Evolutionary conservation across 495 filamentous ascomycete genomes (phyloP).

Genomic region (Polyplosphaeria fusca): DNA sequence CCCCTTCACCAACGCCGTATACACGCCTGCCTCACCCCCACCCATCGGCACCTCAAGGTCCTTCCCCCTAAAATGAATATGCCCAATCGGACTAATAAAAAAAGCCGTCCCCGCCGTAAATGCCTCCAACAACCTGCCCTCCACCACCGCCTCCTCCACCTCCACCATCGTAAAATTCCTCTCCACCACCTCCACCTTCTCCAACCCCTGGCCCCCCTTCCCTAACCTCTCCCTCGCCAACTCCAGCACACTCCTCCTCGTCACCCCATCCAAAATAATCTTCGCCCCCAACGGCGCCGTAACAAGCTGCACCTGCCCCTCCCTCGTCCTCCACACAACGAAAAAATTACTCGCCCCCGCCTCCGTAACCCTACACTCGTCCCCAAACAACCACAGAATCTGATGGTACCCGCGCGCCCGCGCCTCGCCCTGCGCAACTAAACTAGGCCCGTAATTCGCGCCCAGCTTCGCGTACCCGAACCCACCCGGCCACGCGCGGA

Average conservation of each 20-base stretch:
- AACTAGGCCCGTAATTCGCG: slow-evolving; percentile 83
- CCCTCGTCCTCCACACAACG: slow-evolving; percentile 69
- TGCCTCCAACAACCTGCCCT: slow-evolving; percentile 76
- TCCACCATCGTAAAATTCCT: slow-evolving; percentile 75
- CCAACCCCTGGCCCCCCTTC: slow-evolving; percentile 42
- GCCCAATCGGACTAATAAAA: slow-evolving; percentile 73
- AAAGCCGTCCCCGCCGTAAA: slow-evolving; percentile 89
- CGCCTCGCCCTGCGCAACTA: slow-evolving; percentile 73
- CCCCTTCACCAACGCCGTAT: slow-evolving; percentile 67
- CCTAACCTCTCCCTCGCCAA: slow-evolving; percentile 62
- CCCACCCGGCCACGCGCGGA: slow-evolving; percentile 89
- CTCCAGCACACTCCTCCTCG: slow-evolving; percentile 70
- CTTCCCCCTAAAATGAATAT: slow-evolving; percentile 67
- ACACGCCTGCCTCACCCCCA: slow-evolving; percentile 56
- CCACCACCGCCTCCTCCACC: slow-evolving; percentile 64
- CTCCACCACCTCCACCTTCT: slow-evolving; percentile 72
- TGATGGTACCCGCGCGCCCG: slow-evolving; percentile 70
- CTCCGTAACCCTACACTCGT: slow-evolving; percentile 74
- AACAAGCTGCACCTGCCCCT: slow-evolving; percentile 65
- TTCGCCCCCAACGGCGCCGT: slow-evolving; percentile 78
- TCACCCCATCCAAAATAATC: slow-evolving; percentile 83
- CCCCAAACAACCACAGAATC: slow-evolving; percentile 86
- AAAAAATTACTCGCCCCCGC: slow-evolving; percentile 94
- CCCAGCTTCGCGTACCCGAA: slow-evolving; percentile 89
- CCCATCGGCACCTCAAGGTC: slow-evolving; percentile 65